Percentiles rank a stretch among this genome's conserved stretches.
phyloP scores from a whole-genome alignment of 345 rosid species.

The Mercurialis annua region DNA sequence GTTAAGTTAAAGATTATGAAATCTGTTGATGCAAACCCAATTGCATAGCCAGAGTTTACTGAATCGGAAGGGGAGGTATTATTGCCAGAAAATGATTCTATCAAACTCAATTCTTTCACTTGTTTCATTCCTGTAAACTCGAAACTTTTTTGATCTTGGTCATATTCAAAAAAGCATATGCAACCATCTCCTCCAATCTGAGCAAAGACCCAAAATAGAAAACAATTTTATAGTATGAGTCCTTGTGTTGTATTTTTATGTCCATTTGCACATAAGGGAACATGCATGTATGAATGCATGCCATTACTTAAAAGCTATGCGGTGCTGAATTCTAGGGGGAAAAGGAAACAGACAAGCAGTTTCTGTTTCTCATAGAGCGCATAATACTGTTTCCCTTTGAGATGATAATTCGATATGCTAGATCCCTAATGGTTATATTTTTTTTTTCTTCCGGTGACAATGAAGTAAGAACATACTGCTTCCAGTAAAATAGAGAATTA shows the following conservation, averaged over 20 bases:
- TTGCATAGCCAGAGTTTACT: slow-evolving; percentile 58
- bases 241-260: slow-evolving; percentile 1
- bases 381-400: neutral
- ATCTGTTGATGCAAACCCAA: slow-evolving; percentile 89
- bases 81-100: slow-evolving; percentile 54
- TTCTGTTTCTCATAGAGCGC: neutral
- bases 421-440: neutral
- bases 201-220: slow-evolving; percentile 21
- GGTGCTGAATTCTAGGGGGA: neutral
- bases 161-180: slow-evolving; percentile 80
- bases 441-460: too few species aligned
- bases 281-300: neutral
- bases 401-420: slow-evolving; percentile 1
- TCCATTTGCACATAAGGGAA: slow-evolving; percentile 2
- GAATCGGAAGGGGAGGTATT: slow-evolving; percentile 31
- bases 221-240: slow-evolving; percentile 14
- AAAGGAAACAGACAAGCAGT: neutral
- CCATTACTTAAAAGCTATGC: neutral
- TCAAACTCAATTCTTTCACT: slow-evolving; percentile 78
- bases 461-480: too few species aligned
- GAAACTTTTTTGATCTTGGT: slow-evolving; percentile 44
- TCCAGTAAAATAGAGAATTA: slow-evolving; percentile 5
- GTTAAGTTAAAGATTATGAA: slow-evolving; percentile 79
- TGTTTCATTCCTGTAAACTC: slow-evolving; percentile 94
- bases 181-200: slow-evolving; percentile 99